Percentiles rank a stretch among this genome's conserved stretches.
phyloP scores from a whole-genome alignment of 2,329 filamentous ascomycete genomes.

The Phyllosticta paracitricarpa region DNA sequence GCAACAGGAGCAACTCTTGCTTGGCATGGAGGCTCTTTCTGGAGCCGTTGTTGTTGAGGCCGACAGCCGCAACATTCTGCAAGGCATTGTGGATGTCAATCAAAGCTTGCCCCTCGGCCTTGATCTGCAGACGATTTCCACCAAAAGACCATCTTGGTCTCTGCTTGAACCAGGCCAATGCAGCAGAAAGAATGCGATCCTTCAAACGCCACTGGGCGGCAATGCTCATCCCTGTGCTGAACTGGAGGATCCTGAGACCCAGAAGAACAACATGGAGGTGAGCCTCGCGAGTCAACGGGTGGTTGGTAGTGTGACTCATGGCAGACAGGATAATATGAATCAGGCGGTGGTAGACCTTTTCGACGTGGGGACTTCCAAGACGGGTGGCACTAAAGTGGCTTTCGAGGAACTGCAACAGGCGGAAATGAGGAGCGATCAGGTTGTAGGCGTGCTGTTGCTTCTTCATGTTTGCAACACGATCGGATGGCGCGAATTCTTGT shows the following conservation, averaged over 20 bases:
- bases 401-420: conserved; percentile 76
- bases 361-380: conserved; percentile 72
- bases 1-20: conserved; percentile 68
- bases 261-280: conserved; percentile 83
- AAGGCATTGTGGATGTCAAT: conserved; percentile 63
- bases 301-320: conserved; percentile 58
- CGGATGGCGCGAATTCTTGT: conserved; percentile 87
- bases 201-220: conserved; percentile 72
- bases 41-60: conserved; percentile 35
- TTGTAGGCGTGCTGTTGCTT: conserved; percentile 73
- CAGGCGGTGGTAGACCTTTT: conserved; percentile 71
- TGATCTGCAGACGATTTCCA: conserved; percentile 84
- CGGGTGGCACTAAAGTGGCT: conserved; percentile 93
- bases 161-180: conserved; percentile 70
- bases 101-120: conserved; percentile 79
- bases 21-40: conserved; percentile 63
- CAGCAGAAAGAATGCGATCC: conserved; percentile 78
- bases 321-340: conserved; percentile 70
- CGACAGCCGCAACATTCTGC: conserved; percentile 53
- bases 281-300: conserved; percentile 85
- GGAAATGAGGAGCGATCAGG: conserved; percentile 74
- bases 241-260: conserved; percentile 64
- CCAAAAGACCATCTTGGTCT: conserved; percentile 76
- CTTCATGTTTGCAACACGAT: conserved; percentile 63
- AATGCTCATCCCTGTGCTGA: conserved; percentile 54